Conservation (phyloP, 306 rosid species). For the Astragalus glycyphyllos region DNA sequence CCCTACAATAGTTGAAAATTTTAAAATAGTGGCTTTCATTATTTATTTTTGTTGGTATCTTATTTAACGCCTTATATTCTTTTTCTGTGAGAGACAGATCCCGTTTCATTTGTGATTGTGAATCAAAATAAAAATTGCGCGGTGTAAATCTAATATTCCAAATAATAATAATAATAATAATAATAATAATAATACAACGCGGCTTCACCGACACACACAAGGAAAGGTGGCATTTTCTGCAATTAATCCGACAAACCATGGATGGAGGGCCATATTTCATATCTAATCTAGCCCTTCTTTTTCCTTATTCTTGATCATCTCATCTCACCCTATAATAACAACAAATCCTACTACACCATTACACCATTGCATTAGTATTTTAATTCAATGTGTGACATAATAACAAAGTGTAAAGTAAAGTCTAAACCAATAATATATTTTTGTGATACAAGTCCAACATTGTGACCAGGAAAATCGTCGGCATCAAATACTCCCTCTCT, state of each 20-base stretch:
- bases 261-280: conserved; percentile 1
- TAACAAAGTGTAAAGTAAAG: no score
- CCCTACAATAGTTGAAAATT: not conserved
- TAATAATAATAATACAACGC: conserved; percentile 26
- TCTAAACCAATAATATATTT: no score
- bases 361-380: no score
- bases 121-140: not conserved
- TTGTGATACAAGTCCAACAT: no score
- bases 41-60: not conserved
- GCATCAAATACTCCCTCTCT: not conserved
- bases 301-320: not conserved
- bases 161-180: no score
- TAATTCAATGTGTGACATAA: no score
- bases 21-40: no score
- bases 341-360: no score
- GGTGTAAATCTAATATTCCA: not conserved
- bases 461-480: no score
- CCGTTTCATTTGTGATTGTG: not conserved
- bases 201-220: conserved; percentile 44
- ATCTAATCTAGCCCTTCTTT: not conserved
- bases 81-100: not conserved
- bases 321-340: no score
- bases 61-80: not conserved
- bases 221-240: not conserved
- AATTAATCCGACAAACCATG: not conserved